These are phyloP conservation scores for Truncatella angustata DNA, from an alignment of 2,329 filamentous ascomycete genomes.

Conservation along the genomic window DNA sequence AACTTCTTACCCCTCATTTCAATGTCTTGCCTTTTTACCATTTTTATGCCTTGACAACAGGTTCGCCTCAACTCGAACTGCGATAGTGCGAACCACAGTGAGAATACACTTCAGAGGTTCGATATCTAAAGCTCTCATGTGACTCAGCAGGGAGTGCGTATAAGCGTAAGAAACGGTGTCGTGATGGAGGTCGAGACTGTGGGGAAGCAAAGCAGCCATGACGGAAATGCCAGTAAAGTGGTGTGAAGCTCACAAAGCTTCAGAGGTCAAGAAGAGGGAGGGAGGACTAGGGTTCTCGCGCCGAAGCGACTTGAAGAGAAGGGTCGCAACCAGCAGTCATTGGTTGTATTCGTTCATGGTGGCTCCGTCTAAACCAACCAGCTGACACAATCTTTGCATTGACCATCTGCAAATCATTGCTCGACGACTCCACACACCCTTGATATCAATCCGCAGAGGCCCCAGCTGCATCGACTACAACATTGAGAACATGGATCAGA, in stretches of 20 bases:
- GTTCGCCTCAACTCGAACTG: background rate
- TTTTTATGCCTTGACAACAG: background rate
- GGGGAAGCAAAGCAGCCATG: constrained; percentile 24
- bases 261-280: constrained; percentile 10
- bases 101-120: constrained; percentile 1
- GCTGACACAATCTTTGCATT: constrained; percentile 35
- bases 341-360: constrained; percentile 19
- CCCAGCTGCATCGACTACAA: constrained; percentile 8
- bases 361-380: constrained; percentile 29
- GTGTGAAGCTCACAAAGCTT: constrained; percentile 26
- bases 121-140: constrained; percentile 25
- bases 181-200: constrained; percentile 26
- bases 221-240: constrained; percentile 24
- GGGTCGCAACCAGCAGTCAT: constrained; percentile 15
- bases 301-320: constrained; percentile 11
- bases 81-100: background rate
- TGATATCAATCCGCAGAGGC: constrained; percentile 20
- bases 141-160: constrained; percentile 28
- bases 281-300: constrained; percentile 9
- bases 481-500: background rate
- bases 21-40: background rate
- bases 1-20: constrained; percentile 2
- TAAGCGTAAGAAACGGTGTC: constrained; percentile 15
- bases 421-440: constrained; percentile 18
- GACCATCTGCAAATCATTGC: constrained; percentile 36